A percentile compares a stretch with the other conserved stretches of the same genome.
Evolutionary conservation across 345 rosid species (phyloP).

Genomic region (Linum trigynum): DNA sequence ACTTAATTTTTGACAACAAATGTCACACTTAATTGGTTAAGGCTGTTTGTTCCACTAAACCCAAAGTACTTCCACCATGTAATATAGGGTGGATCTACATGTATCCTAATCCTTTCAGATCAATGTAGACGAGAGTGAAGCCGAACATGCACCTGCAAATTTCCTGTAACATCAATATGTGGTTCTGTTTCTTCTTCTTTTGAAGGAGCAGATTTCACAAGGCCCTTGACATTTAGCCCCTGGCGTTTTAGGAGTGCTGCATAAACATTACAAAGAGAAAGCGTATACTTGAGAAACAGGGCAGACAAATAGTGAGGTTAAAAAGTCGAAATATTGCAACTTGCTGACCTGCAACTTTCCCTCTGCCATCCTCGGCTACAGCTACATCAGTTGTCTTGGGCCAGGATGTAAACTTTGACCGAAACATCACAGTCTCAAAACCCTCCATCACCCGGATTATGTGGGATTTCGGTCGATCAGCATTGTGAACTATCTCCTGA

Average conservation of each 20-base stretch:
- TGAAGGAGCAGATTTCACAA: slow-evolving; percentile 63
- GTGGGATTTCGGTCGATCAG: slow-evolving; percentile 51
- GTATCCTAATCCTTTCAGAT: not conserved
- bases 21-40: not conserved
- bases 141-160: slow-evolving; percentile 55
- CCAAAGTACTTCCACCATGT: not conserved
- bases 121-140: not conserved
- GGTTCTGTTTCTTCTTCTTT: slow-evolving; percentile 89
- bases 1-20: too few relatives aligned
- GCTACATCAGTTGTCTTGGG: slow-evolving; percentile 50
- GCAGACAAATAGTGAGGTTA: not conserved
- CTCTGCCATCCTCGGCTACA: slow-evolving; percentile 90
- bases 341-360: slow-evolving; percentile 91
- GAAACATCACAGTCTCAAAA: slow-evolving; percentile 84
- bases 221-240: slow-evolving; percentile 88
- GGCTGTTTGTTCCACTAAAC: not conserved
- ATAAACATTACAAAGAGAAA: slow-evolving; percentile 14
- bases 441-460: slow-evolving; percentile 88
- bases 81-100: not conserved
- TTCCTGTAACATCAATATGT: slow-evolving; percentile 86
- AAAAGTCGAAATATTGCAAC: slow-evolving; percentile 7
- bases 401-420: slow-evolving; percentile 90
- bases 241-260: slow-evolving; percentile 82
- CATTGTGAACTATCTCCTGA: slow-evolving; percentile 55
- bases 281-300: not conserved